Evolutionary conservation across 116 monocot species (phyloP).

Genomic region (Zostera marina): DNA sequence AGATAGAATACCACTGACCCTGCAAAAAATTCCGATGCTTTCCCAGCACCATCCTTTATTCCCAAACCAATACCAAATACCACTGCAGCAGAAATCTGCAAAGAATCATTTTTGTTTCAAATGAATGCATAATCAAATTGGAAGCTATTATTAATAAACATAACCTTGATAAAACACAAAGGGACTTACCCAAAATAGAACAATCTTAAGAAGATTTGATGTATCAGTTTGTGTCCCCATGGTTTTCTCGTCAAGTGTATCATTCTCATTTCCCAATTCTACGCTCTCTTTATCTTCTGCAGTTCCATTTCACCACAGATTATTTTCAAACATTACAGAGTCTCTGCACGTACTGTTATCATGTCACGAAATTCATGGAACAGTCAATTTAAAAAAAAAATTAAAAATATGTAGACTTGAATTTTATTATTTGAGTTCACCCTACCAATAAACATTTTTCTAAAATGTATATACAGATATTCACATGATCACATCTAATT

Average conservation of each 20-base stretch:
- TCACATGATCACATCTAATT: too few relatives aligned
- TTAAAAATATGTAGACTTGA: background rate
- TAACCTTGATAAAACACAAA: background rate
- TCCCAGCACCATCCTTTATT: slow-evolving; percentile 56
- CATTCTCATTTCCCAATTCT: slow-evolving; percentile 15
- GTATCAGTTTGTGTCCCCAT: slow-evolving; percentile 8
- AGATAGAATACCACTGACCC: slow-evolving; percentile 30
- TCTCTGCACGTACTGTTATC: slow-evolving; percentile 4
- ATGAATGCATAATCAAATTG: background rate
- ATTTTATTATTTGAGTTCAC: too few relatives aligned
- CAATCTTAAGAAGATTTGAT: slow-evolving; percentile 36
- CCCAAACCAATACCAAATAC: slow-evolving; percentile 74
- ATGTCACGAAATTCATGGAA: background rate
- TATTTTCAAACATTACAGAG: slow-evolving; percentile 9
- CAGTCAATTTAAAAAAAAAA: background rate
- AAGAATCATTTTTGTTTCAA: background rate
- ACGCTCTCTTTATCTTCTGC: slow-evolving; percentile 37
- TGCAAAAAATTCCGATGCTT: slow-evolving; percentile 95
- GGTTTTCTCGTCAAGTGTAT: slow-evolving; percentile 8
- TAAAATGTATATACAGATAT: too few relatives aligned
- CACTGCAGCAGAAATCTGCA: slow-evolving; percentile 66
- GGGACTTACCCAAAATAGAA: slow-evolving; percentile 63
- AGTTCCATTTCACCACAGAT: slow-evolving; percentile 16
- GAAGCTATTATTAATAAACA: background rate
- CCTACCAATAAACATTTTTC: too few relatives aligned